Conservation (phyloP, 495 filamentous ascomycete genomes). For the Chaetomium fimeti region DNA sequence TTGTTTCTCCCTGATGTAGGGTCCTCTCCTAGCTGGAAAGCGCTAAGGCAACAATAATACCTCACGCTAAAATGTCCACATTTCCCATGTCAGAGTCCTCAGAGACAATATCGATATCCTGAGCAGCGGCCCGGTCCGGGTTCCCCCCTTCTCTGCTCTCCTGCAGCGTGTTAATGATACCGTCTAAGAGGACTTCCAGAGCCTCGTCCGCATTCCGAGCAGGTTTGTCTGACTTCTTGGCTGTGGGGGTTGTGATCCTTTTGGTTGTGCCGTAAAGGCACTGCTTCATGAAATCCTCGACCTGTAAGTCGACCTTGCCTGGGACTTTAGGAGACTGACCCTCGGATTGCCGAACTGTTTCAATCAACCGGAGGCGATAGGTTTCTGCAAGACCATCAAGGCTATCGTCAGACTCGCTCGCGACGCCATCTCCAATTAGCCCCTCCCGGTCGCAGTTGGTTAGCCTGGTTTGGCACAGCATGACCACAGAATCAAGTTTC, state of each 20-base stretch:
- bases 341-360: neutral
- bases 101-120: neutral
- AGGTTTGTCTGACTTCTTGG: neutral
- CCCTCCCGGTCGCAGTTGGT: neutral
- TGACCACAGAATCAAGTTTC: conserved; percentile 10
- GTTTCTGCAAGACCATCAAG: neutral
- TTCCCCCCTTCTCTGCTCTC: neutral
- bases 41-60: too few relatives aligned
- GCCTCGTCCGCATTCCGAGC: conserved; percentile 8
- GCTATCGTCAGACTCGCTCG: neutral
- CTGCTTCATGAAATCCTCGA: conserved; percentile 19
- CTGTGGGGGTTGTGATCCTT: neutral
- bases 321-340: neutral
- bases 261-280: conserved; percentile 1
- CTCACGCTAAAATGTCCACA: neutral
- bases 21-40: too few relatives aligned
- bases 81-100: neutral
- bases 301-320: conserved; percentile 4
- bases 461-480: neutral
- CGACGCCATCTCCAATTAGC: neutral
- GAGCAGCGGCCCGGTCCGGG: neutral
- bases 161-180: conserved; percentile 11
- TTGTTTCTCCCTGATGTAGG: too few relatives aligned
- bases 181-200: conserved; percentile 15
- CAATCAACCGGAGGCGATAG: conserved; percentile 6